phyloP scores from a whole-genome alignment of 768 basidiomycete genomes.

The Lentinula boryana region DNA sequence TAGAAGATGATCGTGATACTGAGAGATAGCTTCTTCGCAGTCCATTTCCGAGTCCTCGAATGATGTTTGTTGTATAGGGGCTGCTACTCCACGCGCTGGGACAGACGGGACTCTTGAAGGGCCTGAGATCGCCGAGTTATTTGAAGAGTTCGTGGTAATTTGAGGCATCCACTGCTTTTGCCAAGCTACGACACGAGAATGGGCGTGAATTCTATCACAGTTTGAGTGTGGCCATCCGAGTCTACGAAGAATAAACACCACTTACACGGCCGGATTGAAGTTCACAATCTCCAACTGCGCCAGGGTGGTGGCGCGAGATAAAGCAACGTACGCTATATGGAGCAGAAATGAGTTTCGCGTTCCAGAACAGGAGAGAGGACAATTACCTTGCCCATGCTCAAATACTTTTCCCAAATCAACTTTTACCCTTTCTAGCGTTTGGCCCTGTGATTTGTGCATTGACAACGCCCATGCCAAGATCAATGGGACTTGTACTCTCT shows the following conservation, averaged over 20 bases:
- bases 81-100: neutral
- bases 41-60: slow-evolving; percentile 32
- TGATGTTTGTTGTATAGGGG: slow-evolving; percentile 4
- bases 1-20: slow-evolving; percentile 14
- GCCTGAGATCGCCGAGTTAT: neutral
- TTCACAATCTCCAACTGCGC: slow-evolving; percentile 59
- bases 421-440: slow-evolving; percentile 79
- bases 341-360: neutral
- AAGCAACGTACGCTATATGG: slow-evolving; percentile 56
- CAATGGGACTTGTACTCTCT: slow-evolving; percentile 56
- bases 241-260: neutral
- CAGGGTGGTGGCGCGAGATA: slow-evolving; percentile 70
- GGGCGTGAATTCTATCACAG: slow-evolving; percentile 48
- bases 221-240: slow-evolving; percentile 1
- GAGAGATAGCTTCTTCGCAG: slow-evolving; percentile 25
- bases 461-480: slow-evolving; percentile 85
- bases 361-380: neutral
- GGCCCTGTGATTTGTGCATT: slow-evolving; percentile 89
- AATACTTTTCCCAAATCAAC: slow-evolving; percentile 74
- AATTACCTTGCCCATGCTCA: slow-evolving; percentile 70
- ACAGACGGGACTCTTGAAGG: neutral
- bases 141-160: slow-evolving; percentile 4
- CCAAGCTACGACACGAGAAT: slow-evolving; percentile 63
- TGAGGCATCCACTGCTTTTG: slow-evolving; percentile 22
- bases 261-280: slow-evolving; percentile 56